Evolutionary conservation across 768 basidiomycete genomes (phyloP).

Genomic region (Pholiota microspora): DNA sequence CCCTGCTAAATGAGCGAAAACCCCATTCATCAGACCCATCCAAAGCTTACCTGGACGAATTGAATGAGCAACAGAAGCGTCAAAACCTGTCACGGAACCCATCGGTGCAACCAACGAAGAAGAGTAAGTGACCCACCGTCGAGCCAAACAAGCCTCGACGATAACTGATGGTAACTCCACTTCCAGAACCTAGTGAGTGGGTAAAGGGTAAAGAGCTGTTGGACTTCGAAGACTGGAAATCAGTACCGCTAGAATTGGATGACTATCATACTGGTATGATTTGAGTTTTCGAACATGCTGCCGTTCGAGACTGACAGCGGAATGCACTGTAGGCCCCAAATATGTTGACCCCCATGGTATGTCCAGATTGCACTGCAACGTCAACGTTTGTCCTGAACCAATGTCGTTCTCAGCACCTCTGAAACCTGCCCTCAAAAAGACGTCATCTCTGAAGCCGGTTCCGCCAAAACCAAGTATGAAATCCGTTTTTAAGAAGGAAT

Average conservation of each 20-base stretch:
- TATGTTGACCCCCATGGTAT: no score
- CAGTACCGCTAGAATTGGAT: conserved; percentile 3
- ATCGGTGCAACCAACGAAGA: conserved; percentile 9
- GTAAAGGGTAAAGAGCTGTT: conserved; percentile 5
- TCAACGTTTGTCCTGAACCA: not conserved
- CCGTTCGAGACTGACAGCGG: no score
- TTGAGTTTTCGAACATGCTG: no score
- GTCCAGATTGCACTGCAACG: no score
- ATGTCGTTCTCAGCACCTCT: conserved; percentile 3
- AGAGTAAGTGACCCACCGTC: conserved; percentile 7
- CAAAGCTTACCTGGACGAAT: conserved; percentile 20
- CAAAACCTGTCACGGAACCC: not conserved
- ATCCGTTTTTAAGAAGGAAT: conserved; percentile 21
- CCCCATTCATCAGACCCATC: conserved; percentile 14
- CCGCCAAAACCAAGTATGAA: conserved; percentile 14
- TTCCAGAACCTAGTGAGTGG: not conserved
- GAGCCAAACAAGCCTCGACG: no score
- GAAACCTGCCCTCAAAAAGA: conserved; percentile 19
- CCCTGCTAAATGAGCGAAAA: conserved; percentile 1
- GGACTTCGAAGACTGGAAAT: conserved; percentile 16
- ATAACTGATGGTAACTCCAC: no score
- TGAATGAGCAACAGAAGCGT: conserved; percentile 13
- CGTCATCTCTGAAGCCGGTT: not conserved
- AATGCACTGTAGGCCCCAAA: no score
- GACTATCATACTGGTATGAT: no score